phyloP scores from a whole-genome alignment of 768 basidiomycete species.

The Amanita jacksonii region DNA sequence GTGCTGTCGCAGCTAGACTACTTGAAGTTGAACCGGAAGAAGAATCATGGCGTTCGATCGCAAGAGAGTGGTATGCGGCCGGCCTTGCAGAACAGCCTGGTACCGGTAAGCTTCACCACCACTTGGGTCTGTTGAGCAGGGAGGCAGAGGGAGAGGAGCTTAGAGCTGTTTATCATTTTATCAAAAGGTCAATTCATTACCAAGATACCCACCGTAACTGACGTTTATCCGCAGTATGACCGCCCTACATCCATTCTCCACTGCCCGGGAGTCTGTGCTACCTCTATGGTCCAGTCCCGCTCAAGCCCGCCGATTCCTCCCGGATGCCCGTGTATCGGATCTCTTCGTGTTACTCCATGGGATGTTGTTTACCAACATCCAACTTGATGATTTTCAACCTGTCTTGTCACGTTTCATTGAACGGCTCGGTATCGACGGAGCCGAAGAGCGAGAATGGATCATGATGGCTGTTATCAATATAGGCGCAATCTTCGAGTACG shows the following conservation, averaged over 20 bases:
- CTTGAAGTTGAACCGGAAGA: slow-evolving; percentile 87
- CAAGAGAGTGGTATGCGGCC: slow-evolving; percentile 86
- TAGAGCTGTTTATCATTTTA: slow-evolving; percentile 85
- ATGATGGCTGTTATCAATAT: slow-evolving; percentile 93
- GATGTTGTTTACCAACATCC: slow-evolving; percentile 93
- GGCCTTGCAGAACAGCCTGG: slow-evolving; percentile 87
- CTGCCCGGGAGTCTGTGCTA: slow-evolving; percentile 83
- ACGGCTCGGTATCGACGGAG: slow-evolving; percentile 73
- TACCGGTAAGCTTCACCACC: slow-evolving; percentile 91
- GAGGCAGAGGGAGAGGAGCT: slow-evolving; percentile 80
- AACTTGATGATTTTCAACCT: slow-evolving; percentile 83
- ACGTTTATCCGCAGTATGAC: slow-evolving; percentile 56
- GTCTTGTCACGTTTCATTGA: slow-evolving; percentile 82
- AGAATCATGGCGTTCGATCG: slow-evolving; percentile 84
- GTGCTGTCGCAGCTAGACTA: slow-evolving; percentile 69
- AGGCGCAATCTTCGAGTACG: slow-evolving; percentile 79
- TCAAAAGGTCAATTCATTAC: slow-evolving; percentile 64
- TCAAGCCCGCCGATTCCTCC: slow-evolving; percentile 62
- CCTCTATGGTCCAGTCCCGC: slow-evolving; percentile 77
- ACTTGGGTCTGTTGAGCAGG: slow-evolving; percentile 79
- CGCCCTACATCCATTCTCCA: slow-evolving; percentile 79
- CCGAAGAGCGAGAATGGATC: slow-evolving; percentile 84
- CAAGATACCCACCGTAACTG: slow-evolving; percentile 4
- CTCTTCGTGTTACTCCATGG: slow-evolving; percentile 91
- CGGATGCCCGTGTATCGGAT: slow-evolving; percentile 66